phyloP scores from a whole-genome alignment of 2,329 filamentous ascomycete genomes.

The Colletotrichum sp. region DNA sequence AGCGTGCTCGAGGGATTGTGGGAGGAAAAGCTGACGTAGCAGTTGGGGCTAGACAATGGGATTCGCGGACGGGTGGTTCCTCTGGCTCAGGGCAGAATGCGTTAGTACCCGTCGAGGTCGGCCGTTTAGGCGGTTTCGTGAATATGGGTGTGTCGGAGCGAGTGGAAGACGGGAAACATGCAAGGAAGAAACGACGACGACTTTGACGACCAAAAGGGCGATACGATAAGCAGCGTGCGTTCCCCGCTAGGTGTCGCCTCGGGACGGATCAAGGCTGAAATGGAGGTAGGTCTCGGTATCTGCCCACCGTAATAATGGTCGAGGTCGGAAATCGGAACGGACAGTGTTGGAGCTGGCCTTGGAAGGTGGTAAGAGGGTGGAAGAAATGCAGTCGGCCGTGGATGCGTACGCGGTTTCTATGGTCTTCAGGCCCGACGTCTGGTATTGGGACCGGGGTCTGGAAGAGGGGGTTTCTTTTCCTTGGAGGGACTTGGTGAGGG shows the following conservation, averaged over 20 bases:
- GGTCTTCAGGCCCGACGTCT: neutral
- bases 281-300: neutral
- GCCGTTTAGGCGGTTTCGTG: neutral
- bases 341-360: neutral
- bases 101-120: neutral
- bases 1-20: neutral
- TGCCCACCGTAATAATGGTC: neutral
- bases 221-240: neutral
- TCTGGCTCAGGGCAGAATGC: neutral
- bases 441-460: constrained; percentile 4
- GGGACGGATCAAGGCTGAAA: neutral
- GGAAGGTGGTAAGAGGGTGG: neutral
- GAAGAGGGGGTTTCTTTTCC: neutral
- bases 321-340: neutral
- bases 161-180: neutral
- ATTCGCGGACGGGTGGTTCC: neutral
- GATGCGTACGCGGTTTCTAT: constrained; percentile 6
- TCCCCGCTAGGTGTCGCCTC: constrained; percentile 3
- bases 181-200: neutral
- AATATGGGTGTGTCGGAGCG: neutral
- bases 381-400: neutral
- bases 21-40: constrained; percentile 12
- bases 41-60: neutral
- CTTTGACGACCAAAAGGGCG: neutral
- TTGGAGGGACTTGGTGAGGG: neutral